Evolutionary conservation across 306 rosid species (phyloP).

Genomic region (Albizia julibrissin): DNA sequence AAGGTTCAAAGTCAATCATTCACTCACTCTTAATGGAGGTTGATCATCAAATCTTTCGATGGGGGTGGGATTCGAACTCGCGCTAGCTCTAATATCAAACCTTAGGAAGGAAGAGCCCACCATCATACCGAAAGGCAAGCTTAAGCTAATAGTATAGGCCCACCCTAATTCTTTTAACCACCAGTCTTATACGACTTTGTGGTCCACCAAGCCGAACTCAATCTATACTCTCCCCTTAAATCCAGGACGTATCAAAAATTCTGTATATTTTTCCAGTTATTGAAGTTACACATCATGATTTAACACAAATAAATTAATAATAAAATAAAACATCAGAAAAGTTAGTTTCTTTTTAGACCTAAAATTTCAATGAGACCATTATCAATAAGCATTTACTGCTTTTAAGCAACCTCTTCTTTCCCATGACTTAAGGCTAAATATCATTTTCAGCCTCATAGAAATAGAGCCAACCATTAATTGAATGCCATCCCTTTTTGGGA

Average conservation of each 20-base stretch:
- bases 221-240: not conserved
- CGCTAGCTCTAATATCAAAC: too few species aligned
- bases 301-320: not conserved
- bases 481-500: not conserved
- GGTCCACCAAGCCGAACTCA: not conserved
- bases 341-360: not conserved
- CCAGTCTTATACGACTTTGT: not conserved
- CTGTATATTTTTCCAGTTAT: not conserved
- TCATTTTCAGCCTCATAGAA: not conserved
- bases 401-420: conserved; percentile 1
- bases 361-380: not conserved
- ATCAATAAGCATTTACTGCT: not conserved
- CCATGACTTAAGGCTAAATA: not conserved
- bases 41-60: too few species aligned
- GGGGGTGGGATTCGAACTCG: too few species aligned
- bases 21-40: too few species aligned
- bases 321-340: not conserved
- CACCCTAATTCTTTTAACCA: too few species aligned
- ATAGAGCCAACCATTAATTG: not conserved
- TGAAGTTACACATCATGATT: not conserved
- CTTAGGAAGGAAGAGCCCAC: too few species aligned
- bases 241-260: not conserved
- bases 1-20: too few species aligned
- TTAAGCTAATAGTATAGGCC: too few species aligned
- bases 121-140: too few species aligned